Percentiles rank a stretch among this genome's conserved stretches.
Evolutionary conservation across 176 grass and related monocot species (phyloP).

Genomic region (Oryza meridionalis): DNA sequence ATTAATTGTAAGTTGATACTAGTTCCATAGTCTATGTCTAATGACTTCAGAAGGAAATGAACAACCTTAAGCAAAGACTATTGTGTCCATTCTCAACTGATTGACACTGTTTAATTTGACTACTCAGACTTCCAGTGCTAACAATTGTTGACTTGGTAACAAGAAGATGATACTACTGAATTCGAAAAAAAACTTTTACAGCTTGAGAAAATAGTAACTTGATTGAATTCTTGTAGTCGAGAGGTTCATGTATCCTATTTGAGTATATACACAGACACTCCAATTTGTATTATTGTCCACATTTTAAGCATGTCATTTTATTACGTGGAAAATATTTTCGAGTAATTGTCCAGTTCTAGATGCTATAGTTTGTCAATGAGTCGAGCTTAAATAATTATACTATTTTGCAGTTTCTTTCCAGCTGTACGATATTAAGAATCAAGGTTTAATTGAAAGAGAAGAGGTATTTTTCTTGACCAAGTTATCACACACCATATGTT

Average conservation of each 20-base stretch:
- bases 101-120: not conserved
- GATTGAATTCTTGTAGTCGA: not conserved
- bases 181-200: not conserved
- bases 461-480: constrained; percentile 41
- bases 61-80: too few species aligned
- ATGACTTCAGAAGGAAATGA: too few species aligned
- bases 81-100: too few species aligned
- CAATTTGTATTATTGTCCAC: not conserved
- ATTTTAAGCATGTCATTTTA: too few species aligned
- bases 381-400: not conserved
- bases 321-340: too few species aligned
- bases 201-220: not conserved
- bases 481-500: not conserved
- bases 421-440: constrained; percentile 72
- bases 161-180: not conserved
- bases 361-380: too few species aligned
- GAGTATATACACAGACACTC: not conserved
- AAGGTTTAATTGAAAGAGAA: constrained; percentile 62
- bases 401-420: constrained; percentile 60
- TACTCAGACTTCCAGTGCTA: not conserved
- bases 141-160: not conserved
- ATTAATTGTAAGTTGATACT: too few species aligned
- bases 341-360: too few species aligned
- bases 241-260: not conserved
- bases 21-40: too few species aligned